Conservation (phyloP, 257 asterid species). For the Sherardia arvensis region DNA sequence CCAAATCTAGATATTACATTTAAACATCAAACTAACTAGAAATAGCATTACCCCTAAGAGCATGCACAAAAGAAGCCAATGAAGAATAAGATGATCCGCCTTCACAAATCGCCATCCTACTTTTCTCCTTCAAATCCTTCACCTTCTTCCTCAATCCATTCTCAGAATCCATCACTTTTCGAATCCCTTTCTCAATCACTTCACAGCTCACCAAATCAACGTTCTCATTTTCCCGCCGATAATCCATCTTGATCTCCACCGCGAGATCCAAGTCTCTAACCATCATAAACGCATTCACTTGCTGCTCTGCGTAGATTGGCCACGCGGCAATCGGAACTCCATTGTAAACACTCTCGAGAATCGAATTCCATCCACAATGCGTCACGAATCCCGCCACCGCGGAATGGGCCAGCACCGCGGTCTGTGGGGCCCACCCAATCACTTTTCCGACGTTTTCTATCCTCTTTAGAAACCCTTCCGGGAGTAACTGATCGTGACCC, state of each 20-base stretch:
- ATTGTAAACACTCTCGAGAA: not conserved
- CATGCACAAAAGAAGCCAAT: constrained; percentile 23
- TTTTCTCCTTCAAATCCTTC: constrained; percentile 35
- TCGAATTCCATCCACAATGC: not conserved
- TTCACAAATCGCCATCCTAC: constrained; percentile 29
- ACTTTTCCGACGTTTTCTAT: not conserved
- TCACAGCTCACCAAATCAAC: not conserved
- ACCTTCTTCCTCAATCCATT: constrained; percentile 29
- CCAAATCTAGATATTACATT: too few species aligned
- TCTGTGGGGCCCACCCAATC: constrained; percentile 1
- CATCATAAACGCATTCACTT: not conserved
- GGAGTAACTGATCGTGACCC: not conserved
- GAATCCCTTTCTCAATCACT: constrained; percentile 2
- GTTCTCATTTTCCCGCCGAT: not conserved
- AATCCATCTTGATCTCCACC: not conserved
- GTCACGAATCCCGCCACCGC: not conserved
- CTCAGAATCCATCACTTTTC: constrained; percentile 9
- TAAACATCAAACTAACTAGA: not conserved
- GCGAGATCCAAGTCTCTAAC: not conserved
- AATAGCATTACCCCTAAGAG: constrained; percentile 14
- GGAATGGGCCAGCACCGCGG: not conserved
- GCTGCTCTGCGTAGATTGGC: constrained; percentile 1
- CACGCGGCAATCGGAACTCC: not conserved
- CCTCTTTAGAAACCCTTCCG: not conserved
- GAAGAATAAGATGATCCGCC: constrained; percentile 47